Percentiles rank a stretch among this genome's conserved stretches.
Evolutionary conservation across 345 rosid genomes (phyloP).

Genomic region (Melaleuca alternifolia): DNA sequence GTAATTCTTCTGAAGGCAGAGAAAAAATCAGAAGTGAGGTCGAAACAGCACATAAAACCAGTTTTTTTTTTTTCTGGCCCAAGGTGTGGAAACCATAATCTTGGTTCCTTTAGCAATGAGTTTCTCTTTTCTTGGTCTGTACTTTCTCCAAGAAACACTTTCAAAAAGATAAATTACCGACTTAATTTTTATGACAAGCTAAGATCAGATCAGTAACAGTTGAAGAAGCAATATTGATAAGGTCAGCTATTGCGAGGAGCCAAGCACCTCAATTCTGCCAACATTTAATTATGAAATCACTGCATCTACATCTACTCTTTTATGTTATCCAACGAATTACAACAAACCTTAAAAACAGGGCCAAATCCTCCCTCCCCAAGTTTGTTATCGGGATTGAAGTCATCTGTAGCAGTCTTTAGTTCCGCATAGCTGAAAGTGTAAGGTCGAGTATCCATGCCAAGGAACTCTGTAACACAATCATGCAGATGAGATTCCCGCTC

Average conservation of each 20-base stretch:
- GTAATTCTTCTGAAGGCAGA: no score
- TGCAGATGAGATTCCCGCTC: neutral
- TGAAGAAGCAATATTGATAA: neutral
- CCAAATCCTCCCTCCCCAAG: conserved; percentile 92
- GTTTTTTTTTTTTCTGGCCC: neutral
- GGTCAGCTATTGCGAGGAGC: neutral
- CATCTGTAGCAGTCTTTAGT: conserved; percentile 50
- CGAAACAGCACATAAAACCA: neutral
- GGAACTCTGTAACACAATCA: conserved; percentile 20
- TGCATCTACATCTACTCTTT: neutral
- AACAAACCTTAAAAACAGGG: conserved; percentile 26
- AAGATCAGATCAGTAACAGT: neutral
- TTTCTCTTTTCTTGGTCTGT: neutral
- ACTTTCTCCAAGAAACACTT: neutral
- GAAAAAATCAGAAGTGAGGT: neutral
- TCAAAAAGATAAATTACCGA: neutral
- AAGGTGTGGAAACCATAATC: neutral
- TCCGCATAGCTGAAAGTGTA: conserved; percentile 52
- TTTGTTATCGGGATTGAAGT: conserved; percentile 48
- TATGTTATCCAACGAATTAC: neutral
- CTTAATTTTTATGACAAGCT: neutral
- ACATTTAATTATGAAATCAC: neutral
- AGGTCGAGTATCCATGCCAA: conserved; percentile 36
- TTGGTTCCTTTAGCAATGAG: neutral
- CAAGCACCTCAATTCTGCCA: neutral